Evolutionary conservation across 768 basidiomycete genomes (phyloP).

Genomic region (Amyloporia xantha): DNA sequence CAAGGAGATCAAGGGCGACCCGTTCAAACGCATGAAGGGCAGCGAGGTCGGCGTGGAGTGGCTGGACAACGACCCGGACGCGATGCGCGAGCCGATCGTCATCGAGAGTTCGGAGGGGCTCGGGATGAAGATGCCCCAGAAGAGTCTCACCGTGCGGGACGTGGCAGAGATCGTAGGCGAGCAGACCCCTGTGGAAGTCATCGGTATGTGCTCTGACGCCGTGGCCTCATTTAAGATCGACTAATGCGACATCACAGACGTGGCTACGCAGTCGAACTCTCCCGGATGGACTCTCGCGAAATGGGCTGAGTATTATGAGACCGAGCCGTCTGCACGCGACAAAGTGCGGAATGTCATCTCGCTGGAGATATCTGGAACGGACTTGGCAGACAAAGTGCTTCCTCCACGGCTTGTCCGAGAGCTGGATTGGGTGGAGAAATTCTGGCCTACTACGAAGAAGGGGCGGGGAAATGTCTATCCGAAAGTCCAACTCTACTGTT

Average conservation of each 20-base stretch:
- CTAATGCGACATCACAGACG: slow-evolving; percentile 45
- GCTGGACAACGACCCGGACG: slow-evolving; percentile 64
- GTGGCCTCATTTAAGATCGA: not conserved
- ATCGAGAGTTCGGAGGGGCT: slow-evolving; percentile 73
- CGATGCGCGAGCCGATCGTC: slow-evolving; percentile 79
- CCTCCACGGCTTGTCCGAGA: slow-evolving; percentile 84
- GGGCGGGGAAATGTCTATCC: slow-evolving; percentile 70
- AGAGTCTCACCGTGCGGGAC: slow-evolving; percentile 67
- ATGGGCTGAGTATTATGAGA: slow-evolving; percentile 85
- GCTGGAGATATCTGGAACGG: slow-evolving; percentile 84
- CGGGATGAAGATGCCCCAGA: slow-evolving; percentile 84
- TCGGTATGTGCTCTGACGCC: slow-evolving; percentile 46
- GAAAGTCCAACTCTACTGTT: slow-evolving; percentile 92
- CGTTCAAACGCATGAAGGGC: slow-evolving; percentile 64
- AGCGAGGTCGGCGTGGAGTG: slow-evolving; percentile 63
- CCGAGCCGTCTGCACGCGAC: slow-evolving; percentile 61
- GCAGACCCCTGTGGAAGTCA: slow-evolving; percentile 81
- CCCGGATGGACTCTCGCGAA: slow-evolving; percentile 85
- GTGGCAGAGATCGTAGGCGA: slow-evolving; percentile 77
- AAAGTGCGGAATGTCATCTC: slow-evolving; percentile 95
- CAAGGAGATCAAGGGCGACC: slow-evolving; percentile 54
- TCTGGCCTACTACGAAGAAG: slow-evolving; percentile 80
- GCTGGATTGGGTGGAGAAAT: slow-evolving; percentile 95
- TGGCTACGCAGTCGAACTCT: slow-evolving; percentile 78
- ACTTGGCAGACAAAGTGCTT: slow-evolving; percentile 67